These are phyloP conservation scores for Prunus kanzakura DNA, from an alignment of 306 rosid species.

Conservation along the genomic window DNA sequence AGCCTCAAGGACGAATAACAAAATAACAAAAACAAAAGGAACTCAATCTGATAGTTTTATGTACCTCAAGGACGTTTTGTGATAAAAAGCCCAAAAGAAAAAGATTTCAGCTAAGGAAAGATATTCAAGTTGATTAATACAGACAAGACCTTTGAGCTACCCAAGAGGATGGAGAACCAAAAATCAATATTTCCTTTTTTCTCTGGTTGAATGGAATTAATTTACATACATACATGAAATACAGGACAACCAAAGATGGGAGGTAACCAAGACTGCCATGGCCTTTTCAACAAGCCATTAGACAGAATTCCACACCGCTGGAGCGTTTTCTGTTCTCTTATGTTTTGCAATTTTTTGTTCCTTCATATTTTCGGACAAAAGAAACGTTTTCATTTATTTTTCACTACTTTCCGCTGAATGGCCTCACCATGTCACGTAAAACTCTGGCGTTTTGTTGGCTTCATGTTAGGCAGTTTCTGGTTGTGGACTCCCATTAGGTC, in stretches of 20 bases:
- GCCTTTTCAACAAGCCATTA: background rate
- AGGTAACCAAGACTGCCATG: background rate
- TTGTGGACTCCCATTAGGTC: constrained; percentile 37
- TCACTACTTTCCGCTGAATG: constrained; percentile 7
- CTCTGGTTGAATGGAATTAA: constrained; percentile 16
- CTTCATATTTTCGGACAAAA: background rate
- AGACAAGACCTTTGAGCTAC: background rate
- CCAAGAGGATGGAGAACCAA: background rate
- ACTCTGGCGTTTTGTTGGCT: constrained; percentile 14
- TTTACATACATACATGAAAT: constrained; percentile 4
- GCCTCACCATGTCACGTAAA: constrained; percentile 26
- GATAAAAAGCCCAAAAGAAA: too few species aligned
- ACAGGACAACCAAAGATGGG: constrained; percentile 1
- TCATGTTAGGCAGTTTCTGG: constrained; percentile 57
- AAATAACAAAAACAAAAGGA: background rate
- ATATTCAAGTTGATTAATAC: constrained; percentile 6
- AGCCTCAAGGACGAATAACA: too few species aligned
- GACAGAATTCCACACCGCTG: background rate
- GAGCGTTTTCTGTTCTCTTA: background rate
- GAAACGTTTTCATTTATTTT: constrained; percentile 18
- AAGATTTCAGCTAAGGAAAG: background rate
- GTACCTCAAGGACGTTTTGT: too few species aligned
- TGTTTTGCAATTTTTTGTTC: background rate
- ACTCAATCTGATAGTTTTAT: background rate
- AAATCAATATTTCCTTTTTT: background rate